These are phyloP conservation scores for Leptodermis oblonga DNA, from an alignment of 257 asterid genomes.

Conservation along the genomic window DNA sequence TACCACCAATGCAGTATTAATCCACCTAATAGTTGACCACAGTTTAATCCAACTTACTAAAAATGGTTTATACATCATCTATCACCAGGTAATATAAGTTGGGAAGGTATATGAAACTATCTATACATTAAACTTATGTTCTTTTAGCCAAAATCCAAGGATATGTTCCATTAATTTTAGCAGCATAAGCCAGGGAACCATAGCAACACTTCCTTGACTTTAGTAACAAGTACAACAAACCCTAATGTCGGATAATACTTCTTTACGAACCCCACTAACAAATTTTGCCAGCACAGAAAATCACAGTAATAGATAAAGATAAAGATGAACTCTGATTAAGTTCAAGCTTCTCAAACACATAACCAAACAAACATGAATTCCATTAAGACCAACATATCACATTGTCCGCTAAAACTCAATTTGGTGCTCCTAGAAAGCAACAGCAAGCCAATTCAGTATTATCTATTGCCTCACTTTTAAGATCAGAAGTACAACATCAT, in stretches of 20 bases:
- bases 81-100: not conserved
- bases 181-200: not conserved
- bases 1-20: not conserved
- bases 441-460: not conserved
- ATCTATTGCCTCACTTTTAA: no score
- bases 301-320: not conserved
- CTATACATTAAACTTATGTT: not conserved
- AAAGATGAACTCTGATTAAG: not conserved
- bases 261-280: not conserved
- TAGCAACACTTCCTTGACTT: not conserved
- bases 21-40: not conserved
- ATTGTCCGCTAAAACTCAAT: not conserved
- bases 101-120: not conserved
- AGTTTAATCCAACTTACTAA: not conserved
- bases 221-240: not conserved
- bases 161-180: not conserved
- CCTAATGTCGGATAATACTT: not conserved
- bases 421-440: not conserved
- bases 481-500: not conserved
- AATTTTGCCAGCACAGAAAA: not conserved
- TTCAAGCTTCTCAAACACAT: not conserved
- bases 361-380: not conserved
- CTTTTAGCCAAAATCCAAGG: not conserved
- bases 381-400: not conserved
- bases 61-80: not conserved